Conservation (phyloP, 2,329 filamentous ascomycete genomes). For the Phialocephala sp. region DNA sequence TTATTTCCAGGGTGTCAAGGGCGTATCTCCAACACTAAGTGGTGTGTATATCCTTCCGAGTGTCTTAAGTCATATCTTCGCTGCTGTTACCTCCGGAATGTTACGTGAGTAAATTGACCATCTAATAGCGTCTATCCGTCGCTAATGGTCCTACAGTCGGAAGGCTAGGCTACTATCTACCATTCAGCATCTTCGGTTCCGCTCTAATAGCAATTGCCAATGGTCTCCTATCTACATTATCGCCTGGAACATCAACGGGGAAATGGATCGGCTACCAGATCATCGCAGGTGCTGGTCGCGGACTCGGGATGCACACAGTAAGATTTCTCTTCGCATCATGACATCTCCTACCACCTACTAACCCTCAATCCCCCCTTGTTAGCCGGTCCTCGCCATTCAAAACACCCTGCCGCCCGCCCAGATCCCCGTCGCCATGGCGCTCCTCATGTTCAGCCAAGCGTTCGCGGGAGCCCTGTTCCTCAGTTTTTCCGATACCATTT, state of each 20-base stretch:
- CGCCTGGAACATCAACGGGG: conserved; percentile 26
- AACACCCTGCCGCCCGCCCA: conserved; percentile 37
- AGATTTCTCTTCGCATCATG: background rate
- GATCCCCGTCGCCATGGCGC: conserved; percentile 42
- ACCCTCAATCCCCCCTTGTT: background rate
- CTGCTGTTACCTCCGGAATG: conserved; percentile 27
- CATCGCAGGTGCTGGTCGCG: conserved; percentile 33
- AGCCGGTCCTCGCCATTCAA: conserved; percentile 43
- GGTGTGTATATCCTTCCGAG: conserved; percentile 38
- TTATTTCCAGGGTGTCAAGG: conserved; percentile 43
- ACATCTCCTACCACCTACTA: no score
- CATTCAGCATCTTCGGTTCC: conserved; percentile 40
- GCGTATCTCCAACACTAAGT: conserved; percentile 30
- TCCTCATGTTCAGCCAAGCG: conserved; percentile 44
- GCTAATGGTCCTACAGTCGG: conserved; percentile 18
- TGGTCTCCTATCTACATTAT: conserved; percentile 44
- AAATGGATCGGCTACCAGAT: conserved; percentile 39
- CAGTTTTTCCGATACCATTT: conserved; percentile 41
- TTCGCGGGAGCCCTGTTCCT: conserved; percentile 43
- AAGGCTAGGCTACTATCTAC: conserved; percentile 44
- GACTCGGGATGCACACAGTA: conserved; percentile 35
- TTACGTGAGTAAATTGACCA: conserved; percentile 20
- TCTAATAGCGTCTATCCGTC: background rate
- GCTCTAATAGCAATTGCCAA: conserved; percentile 41
- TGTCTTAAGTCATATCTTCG: conserved; percentile 22